Percentiles rank a stretch among this genome's conserved stretches.
Conservation (phyloP, 805 yeast genomes). For the Clavispora phyllophila region DNA sequence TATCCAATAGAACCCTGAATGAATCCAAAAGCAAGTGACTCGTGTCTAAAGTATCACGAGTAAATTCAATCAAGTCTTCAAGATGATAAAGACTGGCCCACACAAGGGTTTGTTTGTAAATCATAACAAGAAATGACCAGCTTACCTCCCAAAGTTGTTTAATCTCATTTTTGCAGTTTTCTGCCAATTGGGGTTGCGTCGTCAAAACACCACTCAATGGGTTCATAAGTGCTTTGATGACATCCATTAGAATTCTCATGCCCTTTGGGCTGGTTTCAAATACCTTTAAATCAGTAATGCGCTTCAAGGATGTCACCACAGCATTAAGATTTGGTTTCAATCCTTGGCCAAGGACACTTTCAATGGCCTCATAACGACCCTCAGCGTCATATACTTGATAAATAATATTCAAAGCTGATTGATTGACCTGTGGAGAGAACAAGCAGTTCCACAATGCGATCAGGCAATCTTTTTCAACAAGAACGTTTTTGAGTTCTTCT, state of each 20-base stretch:
- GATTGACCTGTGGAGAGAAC: slow-evolving; percentile 62
- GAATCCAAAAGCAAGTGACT: slow-evolving; percentile 66
- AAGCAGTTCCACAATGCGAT: slow-evolving; percentile 72
- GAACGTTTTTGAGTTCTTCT: slow-evolving; percentile 17
- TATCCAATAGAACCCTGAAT: slow-evolving; percentile 40
- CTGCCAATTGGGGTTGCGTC: slow-evolving; percentile 8
- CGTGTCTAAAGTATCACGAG: slow-evolving; percentile 79
- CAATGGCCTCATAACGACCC: slow-evolving; percentile 76
- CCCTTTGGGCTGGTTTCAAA: slow-evolving; percentile 75
- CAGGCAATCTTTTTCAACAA: slow-evolving; percentile 34
- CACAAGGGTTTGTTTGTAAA: slow-evolving; percentile 57
- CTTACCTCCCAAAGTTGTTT: slow-evolving; percentile 57
- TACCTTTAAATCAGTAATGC: slow-evolving; percentile 42
- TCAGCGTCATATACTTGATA: slow-evolving; percentile 71
- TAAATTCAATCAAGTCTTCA: slow-evolving; percentile 65
- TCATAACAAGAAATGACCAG: slow-evolving; percentile 70
- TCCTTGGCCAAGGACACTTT: slow-evolving; percentile 43
- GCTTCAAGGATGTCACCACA: slow-evolving; percentile 40
- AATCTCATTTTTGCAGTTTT: slow-evolving; percentile 17
- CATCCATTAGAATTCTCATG: slow-evolving; percentile 70
- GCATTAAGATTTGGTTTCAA: slow-evolving; percentile 46
- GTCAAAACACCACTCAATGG: slow-evolving; percentile 57
- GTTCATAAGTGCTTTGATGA: slow-evolving; percentile 56
- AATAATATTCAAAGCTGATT: slow-evolving; percentile 64
- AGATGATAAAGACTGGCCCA: slow-evolving; percentile 71